These are phyloP conservation scores for Blastobotrys capitulatus DNA, from an alignment of 1,139 yeast species.

Conservation along the genomic window DNA sequence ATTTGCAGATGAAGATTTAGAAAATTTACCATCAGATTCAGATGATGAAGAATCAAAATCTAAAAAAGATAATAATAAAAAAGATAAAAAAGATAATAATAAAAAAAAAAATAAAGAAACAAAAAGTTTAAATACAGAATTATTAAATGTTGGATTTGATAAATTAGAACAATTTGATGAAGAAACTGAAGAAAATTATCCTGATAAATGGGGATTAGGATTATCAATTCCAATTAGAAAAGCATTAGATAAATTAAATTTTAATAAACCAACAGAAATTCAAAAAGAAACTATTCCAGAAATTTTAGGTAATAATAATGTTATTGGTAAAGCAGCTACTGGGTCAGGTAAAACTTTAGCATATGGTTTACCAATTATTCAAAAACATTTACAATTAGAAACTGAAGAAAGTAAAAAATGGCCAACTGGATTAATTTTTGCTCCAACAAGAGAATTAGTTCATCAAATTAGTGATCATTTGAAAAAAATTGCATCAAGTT, in stretches of 20 bases:
- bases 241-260: conserved; percentile 61
- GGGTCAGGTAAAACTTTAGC: conserved; percentile 98
- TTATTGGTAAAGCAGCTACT: conserved; percentile 94
- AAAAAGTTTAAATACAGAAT: not conserved
- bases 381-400: conserved; percentile 37
- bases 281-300: conserved; percentile 99
- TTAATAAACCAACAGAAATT: conserved; percentile 89
- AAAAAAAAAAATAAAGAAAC: conserved; percentile 16
- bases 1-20: conserved; percentile 6
- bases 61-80: conserved; percentile 14
- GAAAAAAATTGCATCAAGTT: conserved; percentile 51
- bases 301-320: conserved; percentile 96
- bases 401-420: conserved; percentile 26
- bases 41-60: conserved; percentile 12
- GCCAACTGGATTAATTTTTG: conserved; percentile 77
- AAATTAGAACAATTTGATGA: conserved; percentile 23
- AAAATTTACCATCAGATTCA: not conserved
- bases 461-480: conserved; percentile 87
- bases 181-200: conserved; percentile 19
- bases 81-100: conserved; percentile 12
- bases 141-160: conserved; percentile 19
- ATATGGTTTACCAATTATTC: conserved; percentile 90
- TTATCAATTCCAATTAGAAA: conserved; percentile 49
- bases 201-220: conserved; percentile 23
- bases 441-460: conserved; percentile 96